phyloP scores from a whole-genome alignment of 1,139 yeast species.

The Scheffersomyces stambukii region DNA sequence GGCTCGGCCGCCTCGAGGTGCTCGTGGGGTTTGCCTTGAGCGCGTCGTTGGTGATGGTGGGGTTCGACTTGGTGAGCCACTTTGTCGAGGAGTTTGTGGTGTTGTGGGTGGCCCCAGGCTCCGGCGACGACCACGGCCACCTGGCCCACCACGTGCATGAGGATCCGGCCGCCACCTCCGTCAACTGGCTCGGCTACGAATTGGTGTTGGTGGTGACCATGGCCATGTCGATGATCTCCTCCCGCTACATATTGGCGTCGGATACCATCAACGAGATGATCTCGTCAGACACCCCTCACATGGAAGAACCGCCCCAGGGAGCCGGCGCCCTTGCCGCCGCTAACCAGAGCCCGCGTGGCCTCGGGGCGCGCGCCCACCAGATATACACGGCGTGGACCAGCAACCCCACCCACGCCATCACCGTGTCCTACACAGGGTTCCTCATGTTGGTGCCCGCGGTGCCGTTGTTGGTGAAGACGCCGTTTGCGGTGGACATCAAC shows the following conservation, averaged over 20 bases:
- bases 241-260: conserved; percentile 31
- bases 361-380: conserved; percentile 5
- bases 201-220: conserved; percentile 23
- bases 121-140: conserved; percentile 28
- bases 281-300: conserved; percentile 7
- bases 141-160: conserved; percentile 54
- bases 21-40: conserved; percentile 84
- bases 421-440: conserved; percentile 50
- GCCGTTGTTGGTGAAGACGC: conserved; percentile 25
- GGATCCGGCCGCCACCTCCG: conserved; percentile 28
- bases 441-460: conserved; percentile 31
- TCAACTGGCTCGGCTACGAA: conserved; percentile 32
- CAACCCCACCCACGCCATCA: conserved; percentile 62
- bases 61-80: conserved; percentile 84
- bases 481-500: conserved; percentile 36
- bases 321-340: background rate
- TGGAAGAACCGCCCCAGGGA: conserved; percentile 1
- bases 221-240: conserved; percentile 31
- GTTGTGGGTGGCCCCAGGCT: conserved; percentile 38
- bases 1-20: conserved; percentile 83
- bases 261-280: conserved; percentile 35
- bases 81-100: conserved; percentile 70
- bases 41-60: conserved; percentile 83
- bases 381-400: conserved; percentile 22
- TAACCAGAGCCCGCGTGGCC: background rate